These are phyloP conservation scores for Licmophora abbreviata DNA, from an alignment of 108 stramenopile genomes.

Conservation along the genomic window DNA sequence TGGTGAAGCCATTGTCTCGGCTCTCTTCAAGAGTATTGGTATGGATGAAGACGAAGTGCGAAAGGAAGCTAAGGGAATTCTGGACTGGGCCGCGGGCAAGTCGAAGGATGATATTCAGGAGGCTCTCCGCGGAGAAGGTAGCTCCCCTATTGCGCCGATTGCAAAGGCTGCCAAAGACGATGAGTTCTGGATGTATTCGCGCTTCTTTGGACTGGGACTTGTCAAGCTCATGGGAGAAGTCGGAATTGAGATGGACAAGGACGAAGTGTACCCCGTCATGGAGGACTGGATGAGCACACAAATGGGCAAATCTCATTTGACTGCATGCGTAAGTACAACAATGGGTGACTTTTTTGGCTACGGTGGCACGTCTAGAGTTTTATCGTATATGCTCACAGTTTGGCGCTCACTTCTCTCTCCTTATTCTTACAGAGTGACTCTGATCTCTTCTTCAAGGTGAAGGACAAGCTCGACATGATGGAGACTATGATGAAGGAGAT, in stretches of 20 bases:
- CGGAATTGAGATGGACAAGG: conserved; percentile 83
- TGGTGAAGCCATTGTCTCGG: conserved; percentile 60
- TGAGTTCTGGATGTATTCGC: conserved; percentile 88
- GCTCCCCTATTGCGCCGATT: conserved; percentile 49
- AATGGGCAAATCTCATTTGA: conserved; percentile 65
- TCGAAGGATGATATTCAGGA: conserved; percentile 75
- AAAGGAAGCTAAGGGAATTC: conserved; percentile 62
- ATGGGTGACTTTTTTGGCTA: conserved; percentile 1
- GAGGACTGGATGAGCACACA: conserved; percentile 79
- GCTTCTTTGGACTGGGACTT: conserved; percentile 83
- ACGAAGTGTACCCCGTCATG: conserved; percentile 85
- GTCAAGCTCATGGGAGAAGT: conserved; percentile 73
- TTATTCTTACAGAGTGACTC: conserved; percentile 57
- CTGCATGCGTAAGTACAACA: conserved; percentile 82
- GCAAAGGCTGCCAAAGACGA: conserved; percentile 66
- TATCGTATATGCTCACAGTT: background rate
- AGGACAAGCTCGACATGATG: conserved; percentile 91
- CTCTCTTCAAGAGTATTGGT: conserved; percentile 73
- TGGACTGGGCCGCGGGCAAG: conserved; percentile 82
- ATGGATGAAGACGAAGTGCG: conserved; percentile 73
- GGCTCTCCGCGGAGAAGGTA: conserved; percentile 78
- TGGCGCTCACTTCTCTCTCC: conserved; percentile 1
- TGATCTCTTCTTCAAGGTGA: conserved; percentile 74
- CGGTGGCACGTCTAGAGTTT: background rate
- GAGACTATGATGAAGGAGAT: conserved; percentile 98